phyloP scores from a whole-genome alignment of 352 stramenopile genomes.

The Phytopythium chamaehyphon region DNA sequence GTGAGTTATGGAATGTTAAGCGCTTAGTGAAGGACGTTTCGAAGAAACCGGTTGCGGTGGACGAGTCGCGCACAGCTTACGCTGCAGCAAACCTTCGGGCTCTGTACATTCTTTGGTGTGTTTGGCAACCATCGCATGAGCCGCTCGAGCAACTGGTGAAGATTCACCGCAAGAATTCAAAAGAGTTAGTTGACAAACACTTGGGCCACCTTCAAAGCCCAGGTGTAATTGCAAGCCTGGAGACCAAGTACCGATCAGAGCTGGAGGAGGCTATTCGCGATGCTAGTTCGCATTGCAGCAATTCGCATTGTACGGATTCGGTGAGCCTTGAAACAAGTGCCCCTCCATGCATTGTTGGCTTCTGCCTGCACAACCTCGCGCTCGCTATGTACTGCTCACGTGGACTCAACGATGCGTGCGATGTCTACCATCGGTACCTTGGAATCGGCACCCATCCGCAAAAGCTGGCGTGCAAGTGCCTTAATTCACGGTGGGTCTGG shows the following conservation, averaged over 20 bases:
- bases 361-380: constrained; percentile 63
- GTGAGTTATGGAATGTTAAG: constrained; percentile 10
- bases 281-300: neutral
- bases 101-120: constrained; percentile 35
- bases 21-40: neutral
- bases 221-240: neutral
- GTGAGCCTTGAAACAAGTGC: neutral
- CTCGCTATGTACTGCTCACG: constrained; percentile 42
- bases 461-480: constrained; percentile 16
- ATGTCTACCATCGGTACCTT: constrained; percentile 35
- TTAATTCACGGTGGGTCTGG: constrained; percentile 21
- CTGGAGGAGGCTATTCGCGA: constrained; percentile 1
- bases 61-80: neutral
- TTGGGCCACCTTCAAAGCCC: constrained; percentile 10
- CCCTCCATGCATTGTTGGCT: constrained; percentile 16
- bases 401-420: constrained; percentile 46
- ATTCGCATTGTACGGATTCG: neutral
- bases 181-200: constrained; percentile 6
- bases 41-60: neutral
- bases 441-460: neutral
- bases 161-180: constrained; percentile 20
- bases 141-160: constrained; percentile 37
- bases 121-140: constrained; percentile 24
- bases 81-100: constrained; percentile 12
- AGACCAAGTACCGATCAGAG: neutral